A percentile compares a stretch with the other conserved stretches of the same genome.
These are phyloP conservation scores for Lasiodiplodia gonubiensis DNA, from an alignment of 2,329 filamentous ascomycete genomes.

Conservation along the genomic window DNA sequence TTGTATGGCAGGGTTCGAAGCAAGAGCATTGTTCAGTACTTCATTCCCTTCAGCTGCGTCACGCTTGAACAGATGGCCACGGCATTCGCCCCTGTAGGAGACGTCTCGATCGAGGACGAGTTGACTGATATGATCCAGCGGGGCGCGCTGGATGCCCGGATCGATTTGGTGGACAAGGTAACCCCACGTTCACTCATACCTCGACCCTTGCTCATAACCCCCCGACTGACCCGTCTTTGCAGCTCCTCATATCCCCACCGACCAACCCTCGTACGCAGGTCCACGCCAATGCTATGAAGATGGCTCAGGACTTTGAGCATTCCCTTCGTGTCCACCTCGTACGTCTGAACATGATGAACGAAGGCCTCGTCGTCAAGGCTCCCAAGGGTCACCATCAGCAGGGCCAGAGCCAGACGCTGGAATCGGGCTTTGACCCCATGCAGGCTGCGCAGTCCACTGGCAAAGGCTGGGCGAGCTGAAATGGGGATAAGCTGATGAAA, in stretches of 20 bases:
- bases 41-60: conserved; percentile 87
- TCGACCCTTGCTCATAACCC: background rate
- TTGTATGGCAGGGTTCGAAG: conserved; percentile 79
- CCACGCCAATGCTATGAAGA: conserved; percentile 71
- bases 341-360: conserved; percentile 75
- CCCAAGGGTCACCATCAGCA: conserved; percentile 25
- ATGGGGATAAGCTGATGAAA: background rate
- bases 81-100: conserved; percentile 71
- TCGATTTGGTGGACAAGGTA: conserved; percentile 82
- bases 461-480: conserved; percentile 5
- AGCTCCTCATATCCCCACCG: conserved; percentile 76
- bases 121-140: conserved; percentile 77
- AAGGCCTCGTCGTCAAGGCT: conserved; percentile 70
- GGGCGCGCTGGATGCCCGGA: conserved; percentile 74
- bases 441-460: background rate
- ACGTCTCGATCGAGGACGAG: conserved; percentile 68
- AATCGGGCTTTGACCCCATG: conserved; percentile 15
- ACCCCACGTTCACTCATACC: background rate
- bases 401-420: conserved; percentile 5
- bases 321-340: conserved; percentile 78
- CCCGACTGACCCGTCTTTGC: background rate
- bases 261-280: conserved; percentile 70
- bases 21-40: conserved; percentile 93
- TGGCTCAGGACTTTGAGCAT: conserved; percentile 73
- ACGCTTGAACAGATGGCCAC: conserved; percentile 78